Conservation (phyloP, 2,329 filamentous ascomycete species). For the Ophiostoma tasmaniense region DNA sequence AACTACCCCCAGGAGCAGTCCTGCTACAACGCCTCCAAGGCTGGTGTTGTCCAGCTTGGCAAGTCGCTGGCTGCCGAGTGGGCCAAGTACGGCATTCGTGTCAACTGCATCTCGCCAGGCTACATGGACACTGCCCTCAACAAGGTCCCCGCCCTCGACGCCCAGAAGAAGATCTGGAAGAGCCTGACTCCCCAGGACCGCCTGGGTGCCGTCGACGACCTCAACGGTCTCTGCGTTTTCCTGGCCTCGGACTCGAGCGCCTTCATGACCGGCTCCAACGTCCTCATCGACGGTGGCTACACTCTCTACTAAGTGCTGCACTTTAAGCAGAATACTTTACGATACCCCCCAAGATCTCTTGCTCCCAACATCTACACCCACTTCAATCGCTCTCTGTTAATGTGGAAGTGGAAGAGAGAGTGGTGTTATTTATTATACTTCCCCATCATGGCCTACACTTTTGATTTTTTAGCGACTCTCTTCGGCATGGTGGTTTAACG, state of each 20-base stretch:
- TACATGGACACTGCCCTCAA: slow-evolving; percentile 83
- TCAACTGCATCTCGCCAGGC: slow-evolving; percentile 76
- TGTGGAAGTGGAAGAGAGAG: slow-evolving; percentile 5
- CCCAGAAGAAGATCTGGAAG: slow-evolving; percentile 76
- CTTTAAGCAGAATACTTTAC: background rate
- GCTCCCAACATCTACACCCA: background rate
- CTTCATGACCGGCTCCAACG: slow-evolving; percentile 72
- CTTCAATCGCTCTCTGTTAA: background rate
- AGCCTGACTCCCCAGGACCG: slow-evolving; percentile 64
- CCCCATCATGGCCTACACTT: background rate
- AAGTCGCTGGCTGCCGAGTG: slow-evolving; percentile 78
- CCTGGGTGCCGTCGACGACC: slow-evolving; percentile 63
- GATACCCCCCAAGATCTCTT: slow-evolving; percentile 4
- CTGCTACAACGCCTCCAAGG: slow-evolving; percentile 79
- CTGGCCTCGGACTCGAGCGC: slow-evolving; percentile 62
- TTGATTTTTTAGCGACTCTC: background rate
- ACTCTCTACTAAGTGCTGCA: slow-evolving; percentile 34
- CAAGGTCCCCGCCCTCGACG: slow-evolving; percentile 67
- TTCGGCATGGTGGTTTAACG: background rate
- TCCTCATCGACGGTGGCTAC: slow-evolving; percentile 63
- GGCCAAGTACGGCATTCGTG: slow-evolving; percentile 71
- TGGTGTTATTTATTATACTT: background rate
- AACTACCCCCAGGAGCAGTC: slow-evolving; percentile 80
- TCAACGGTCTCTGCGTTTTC: slow-evolving; percentile 71
- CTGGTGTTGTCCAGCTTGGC: slow-evolving; percentile 67